A percentile compares a stretch with the other conserved stretches of the same genome.
Evolutionary conservation across 768 basidiomycete species (phyloP).

Genomic region (Lentinula lateritia): DNA sequence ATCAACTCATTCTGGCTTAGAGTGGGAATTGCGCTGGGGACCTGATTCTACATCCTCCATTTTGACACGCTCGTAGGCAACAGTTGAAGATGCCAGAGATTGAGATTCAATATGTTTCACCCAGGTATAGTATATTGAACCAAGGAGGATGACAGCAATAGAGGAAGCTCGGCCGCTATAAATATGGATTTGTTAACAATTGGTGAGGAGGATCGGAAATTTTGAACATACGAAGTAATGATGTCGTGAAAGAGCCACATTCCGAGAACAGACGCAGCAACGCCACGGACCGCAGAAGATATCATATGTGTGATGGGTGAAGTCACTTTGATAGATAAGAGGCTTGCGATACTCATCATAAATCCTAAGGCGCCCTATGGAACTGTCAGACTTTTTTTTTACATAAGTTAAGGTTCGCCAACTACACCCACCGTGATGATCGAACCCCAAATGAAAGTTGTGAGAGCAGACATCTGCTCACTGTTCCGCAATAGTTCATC

Average conservation of each 20-base stretch:
- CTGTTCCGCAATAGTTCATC: conserved; percentile 29
- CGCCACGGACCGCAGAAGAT: conserved; percentile 91
- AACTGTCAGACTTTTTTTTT: background rate
- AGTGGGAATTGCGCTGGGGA: conserved; percentile 1
- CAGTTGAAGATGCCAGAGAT: conserved; percentile 23
- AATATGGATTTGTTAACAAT: background rate
- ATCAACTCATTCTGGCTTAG: conserved; percentile 2
- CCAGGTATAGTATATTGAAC: conserved; percentile 87
- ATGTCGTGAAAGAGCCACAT: conserved; percentile 78
- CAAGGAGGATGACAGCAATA: conserved; percentile 73
- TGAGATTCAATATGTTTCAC: conserved; percentile 71
- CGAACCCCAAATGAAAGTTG: conserved; percentile 76
- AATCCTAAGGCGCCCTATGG: conserved; percentile 80
- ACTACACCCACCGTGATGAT: conserved; percentile 57
- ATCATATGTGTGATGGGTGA: conserved; percentile 98
- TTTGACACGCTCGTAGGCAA: conserved; percentile 55
- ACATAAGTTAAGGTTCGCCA: background rate
- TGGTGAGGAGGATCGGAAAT: background rate
- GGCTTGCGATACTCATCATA: conserved; percentile 89
- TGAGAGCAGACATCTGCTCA: conserved; percentile 40
- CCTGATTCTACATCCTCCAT: conserved; percentile 62
- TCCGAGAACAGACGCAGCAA: conserved; percentile 82
- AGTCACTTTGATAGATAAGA: conserved; percentile 94
- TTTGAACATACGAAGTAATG: conserved; percentile 60
- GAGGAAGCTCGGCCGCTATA: conserved; percentile 75